phyloP scores from a whole-genome alignment of 2,329 filamentous ascomycete species.

The Pleoardoris graminearum region DNA sequence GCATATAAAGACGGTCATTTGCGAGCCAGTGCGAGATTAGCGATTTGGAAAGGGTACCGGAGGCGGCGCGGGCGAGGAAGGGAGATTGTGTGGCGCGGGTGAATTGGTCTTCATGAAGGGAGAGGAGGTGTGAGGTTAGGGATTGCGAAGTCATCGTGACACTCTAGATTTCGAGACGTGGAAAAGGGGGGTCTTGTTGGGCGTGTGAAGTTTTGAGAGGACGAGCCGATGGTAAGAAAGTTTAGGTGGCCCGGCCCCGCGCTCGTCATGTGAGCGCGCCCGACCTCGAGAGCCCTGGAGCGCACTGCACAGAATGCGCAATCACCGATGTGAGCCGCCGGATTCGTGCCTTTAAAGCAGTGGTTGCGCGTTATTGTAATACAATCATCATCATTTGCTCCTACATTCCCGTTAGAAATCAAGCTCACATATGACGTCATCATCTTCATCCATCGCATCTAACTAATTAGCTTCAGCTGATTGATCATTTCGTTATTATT shows the following conservation, averaged over 20 bases:
- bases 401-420: no score
- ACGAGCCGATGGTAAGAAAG: not conserved
- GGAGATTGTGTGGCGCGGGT: conserved; percentile 34
- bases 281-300: no score
- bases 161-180: not conserved
- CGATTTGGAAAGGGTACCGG: conserved; percentile 35
- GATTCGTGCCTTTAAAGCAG: no score
- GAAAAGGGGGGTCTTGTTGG: not conserved
- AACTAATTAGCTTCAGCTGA: no score
- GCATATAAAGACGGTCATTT: conserved; percentile 40
- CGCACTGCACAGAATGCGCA: no score
- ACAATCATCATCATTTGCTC: no score
- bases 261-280: no score
- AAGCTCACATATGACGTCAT: no score
- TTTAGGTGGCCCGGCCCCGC: not conserved
- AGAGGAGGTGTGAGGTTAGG: conserved; percentile 39
- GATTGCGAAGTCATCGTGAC: conserved; percentile 11
- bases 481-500: no score
- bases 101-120: conserved; percentile 30
- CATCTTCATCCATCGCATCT: no score
- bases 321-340: no score
- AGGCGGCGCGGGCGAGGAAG: conserved; percentile 36
- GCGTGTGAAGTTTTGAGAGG: not conserved
- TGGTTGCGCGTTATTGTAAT: no score
- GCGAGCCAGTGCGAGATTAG: conserved; percentile 40